These are phyloP conservation scores for Mycena belliarum DNA, from an alignment of 768 basidiomycete genomes.

Conservation along the genomic window DNA sequence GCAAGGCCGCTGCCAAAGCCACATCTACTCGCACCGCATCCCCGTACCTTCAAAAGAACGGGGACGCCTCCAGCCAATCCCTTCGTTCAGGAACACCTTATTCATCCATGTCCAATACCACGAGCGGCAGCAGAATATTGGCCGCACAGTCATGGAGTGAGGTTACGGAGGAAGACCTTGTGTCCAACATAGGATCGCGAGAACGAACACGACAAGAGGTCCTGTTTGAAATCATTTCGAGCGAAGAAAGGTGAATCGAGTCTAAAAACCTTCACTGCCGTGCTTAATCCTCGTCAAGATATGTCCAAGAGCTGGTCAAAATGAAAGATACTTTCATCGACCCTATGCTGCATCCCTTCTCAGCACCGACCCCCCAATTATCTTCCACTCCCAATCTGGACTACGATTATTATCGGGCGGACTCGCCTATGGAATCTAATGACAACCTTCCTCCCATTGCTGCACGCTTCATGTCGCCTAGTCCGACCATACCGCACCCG, in stretches of 20 bases:
- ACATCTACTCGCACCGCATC: conserved; percentile 65
- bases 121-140: conserved; percentile 69
- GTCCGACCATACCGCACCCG: conserved; percentile 32
- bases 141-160: conserved; percentile 89
- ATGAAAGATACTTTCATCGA: conserved; percentile 95
- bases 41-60: conserved; percentile 56
- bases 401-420: conserved; percentile 70
- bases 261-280: not conserved
- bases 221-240: conserved; percentile 93
- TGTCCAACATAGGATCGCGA: conserved; percentile 88
- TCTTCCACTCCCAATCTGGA: conserved; percentile 62
- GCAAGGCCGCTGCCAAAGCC: conserved; percentile 42
- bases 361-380: conserved; percentile 48
- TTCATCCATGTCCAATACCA: conserved; percentile 68
- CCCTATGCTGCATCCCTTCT: conserved; percentile 84
- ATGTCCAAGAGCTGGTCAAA: conserved; percentile 85
- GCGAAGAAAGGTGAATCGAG: conserved; percentile 80
- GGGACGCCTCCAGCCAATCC: conserved; percentile 61
- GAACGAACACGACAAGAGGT: conserved; percentile 97
- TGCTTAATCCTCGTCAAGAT: conserved; percentile 51
- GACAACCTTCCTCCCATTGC: conserved; percentile 87
- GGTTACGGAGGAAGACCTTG: conserved; percentile 90
- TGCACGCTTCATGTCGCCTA: conserved; percentile 86
- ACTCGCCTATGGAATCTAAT: conserved; percentile 68
- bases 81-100: conserved; percentile 82